Percentiles rank a stretch among this genome's conserved stretches.
Conservation (phyloP, 2,329 filamentous ascomycete species). For the Ophiosphaerella herpotricha region DNA sequence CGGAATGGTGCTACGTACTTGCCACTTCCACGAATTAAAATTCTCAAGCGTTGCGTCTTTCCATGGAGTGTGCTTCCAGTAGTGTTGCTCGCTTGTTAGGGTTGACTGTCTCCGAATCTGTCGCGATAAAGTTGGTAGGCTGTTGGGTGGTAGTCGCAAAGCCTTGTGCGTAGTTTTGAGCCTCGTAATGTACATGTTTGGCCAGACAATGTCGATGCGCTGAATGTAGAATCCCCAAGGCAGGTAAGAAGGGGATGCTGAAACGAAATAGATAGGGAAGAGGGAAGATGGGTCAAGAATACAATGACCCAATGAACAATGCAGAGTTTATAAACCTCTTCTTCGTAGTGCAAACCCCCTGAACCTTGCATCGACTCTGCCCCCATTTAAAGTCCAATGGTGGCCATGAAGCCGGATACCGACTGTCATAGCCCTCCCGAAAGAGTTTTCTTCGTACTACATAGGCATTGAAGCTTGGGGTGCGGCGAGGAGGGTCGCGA, state of each 20-base stretch:
- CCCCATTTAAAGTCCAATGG: background rate
- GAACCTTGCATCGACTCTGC: background rate
- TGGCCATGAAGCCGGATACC: background rate
- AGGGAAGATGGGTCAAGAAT: background rate
- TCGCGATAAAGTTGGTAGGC: background rate
- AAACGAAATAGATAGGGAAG: background rate
- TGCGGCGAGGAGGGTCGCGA: no score
- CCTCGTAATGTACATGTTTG: background rate
- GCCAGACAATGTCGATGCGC: background rate
- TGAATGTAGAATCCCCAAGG: background rate
- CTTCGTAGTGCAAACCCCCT: background rate
- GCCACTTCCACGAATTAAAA: conserved; percentile 61
- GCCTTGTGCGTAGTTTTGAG: background rate
- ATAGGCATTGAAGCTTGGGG: no score
- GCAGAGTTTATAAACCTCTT: background rate
- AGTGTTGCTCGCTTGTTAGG: conserved; percentile 31
- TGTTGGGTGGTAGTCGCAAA: background rate
- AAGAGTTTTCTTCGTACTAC: no score
- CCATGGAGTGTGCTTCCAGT: conserved; percentile 60
- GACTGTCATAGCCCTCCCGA: background rate
- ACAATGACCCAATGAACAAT: background rate
- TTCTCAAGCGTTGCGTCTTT: conserved; percentile 52
- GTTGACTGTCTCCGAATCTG: conserved; percentile 17
- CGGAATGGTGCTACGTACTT: conserved; percentile 49
- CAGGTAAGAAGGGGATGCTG: no score